Evolutionary conservation across 202 grass and related monocot genomes (phyloP).

Genomic region (Saccharum hybrid): DNA sequence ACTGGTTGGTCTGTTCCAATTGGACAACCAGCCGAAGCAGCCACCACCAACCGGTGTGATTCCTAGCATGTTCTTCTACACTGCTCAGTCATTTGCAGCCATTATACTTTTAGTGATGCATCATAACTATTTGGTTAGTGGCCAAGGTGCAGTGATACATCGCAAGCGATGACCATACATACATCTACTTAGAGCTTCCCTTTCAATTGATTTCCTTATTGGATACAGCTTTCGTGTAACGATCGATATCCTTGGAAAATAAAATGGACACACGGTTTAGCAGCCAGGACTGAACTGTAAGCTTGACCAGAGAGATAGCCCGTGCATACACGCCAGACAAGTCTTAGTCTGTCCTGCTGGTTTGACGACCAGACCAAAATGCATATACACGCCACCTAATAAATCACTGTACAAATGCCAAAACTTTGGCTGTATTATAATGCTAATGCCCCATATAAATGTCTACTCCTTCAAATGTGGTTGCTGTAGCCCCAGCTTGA

Average conservation of each 20-base stretch:
- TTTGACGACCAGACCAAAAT: conserved; percentile 10
- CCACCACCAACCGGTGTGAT: too few relatives aligned
- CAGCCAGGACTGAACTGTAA: conserved; percentile 51
- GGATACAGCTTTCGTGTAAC: conserved; percentile 5
- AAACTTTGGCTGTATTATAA: background rate
- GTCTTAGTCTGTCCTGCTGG: background rate
- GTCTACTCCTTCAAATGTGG: background rate
- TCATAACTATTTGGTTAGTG: too few relatives aligned
- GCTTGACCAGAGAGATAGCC: conserved; percentile 39
- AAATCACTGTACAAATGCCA: background rate
- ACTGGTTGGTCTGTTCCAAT: too few relatives aligned
- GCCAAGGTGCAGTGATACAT: too few relatives aligned
- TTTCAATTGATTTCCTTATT: conserved; percentile 12
- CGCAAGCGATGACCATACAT: too few relatives aligned
- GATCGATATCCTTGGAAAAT: background rate
- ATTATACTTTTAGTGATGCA: too few relatives aligned
- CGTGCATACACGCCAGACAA: conserved; percentile 29
- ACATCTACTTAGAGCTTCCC: too few relatives aligned
- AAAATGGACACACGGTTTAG: conserved; percentile 53
- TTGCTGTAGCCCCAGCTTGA: conserved; percentile 1
- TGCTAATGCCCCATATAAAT: background rate
- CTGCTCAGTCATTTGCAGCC: too few relatives aligned
- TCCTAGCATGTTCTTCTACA: too few relatives aligned
- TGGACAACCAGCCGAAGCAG: too few relatives aligned
- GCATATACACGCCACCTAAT: background rate